Evolutionary conservation across 2,329 filamentous ascomycete species (phyloP), one percentile per base, ranked within the genome.

Genomic region (Cadophora sp.): DNA sequence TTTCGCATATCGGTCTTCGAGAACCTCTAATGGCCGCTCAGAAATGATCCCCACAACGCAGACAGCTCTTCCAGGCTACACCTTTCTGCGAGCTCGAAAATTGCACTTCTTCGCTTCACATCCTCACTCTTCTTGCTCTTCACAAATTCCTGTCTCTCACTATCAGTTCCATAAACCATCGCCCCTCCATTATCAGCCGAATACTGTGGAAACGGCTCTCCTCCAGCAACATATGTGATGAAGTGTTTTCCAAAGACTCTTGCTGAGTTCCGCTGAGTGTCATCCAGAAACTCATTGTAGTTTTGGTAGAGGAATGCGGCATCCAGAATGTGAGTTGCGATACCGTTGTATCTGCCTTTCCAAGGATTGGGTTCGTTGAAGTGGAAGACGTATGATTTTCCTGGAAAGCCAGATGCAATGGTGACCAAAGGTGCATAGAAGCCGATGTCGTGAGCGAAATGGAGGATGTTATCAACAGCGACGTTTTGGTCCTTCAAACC

Each of bases 51-150:
- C 31, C 58, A 58, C 34, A 55, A n/a, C n/a, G 26, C 46, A 24
- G 61, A 63, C 48, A 63, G 31, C 16, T 63, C 48, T 29, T 63
- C 61, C 8, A 63, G 19, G 26, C 46, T 63, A 11, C 46, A 63
- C 7, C 19, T 3, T 40, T 53, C 48, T 27, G 61, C 61, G 46
- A 63, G 16, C 48, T 63, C 40, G 31, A 63, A 63, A 11, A 63
- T 63, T 7, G 46, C 19, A 22, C 22, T 40, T 63, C 61, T 37
- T 9, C 60, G 26, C 16, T 22, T 7, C 3, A 59, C 2, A 37
- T 59, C 55, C 55, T 59, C 55, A 11, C 50, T 27, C 34, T 51
- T 22, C 40, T 43, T 43, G 16, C 40, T 19, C 16, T 2, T 43
- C 2, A 19, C 40, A 19, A 43, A 43, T 14, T 43, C 19, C 40